Percentiles rank a stretch among this genome's conserved stretches.
Evolutionary conservation across 805 yeast genomes (phyloP).

Genomic region (Candida endomychidarum): DNA sequence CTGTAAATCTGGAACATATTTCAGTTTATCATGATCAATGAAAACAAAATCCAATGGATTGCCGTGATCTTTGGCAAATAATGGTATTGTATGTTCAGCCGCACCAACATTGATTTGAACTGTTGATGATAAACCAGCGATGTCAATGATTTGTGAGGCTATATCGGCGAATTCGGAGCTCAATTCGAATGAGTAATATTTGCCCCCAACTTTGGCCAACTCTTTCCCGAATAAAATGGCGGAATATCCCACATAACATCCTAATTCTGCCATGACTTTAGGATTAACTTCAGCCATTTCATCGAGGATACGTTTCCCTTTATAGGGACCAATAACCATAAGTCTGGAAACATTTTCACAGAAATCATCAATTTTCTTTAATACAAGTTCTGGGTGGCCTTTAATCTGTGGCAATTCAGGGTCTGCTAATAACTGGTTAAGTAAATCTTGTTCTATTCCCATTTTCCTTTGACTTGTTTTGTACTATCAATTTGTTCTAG

Average conservation of each 20-base stretch:
- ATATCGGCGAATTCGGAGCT: constrained; percentile 30
- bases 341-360: constrained; percentile 8
- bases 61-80: constrained; percentile 19
- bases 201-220: constrained; percentile 23
- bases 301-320: constrained; percentile 27
- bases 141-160: constrained; percentile 26
- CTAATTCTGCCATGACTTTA: constrained; percentile 14
- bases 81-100: constrained; percentile 28
- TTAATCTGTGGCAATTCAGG: constrained; percentile 19
- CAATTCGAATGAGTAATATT: constrained; percentile 35
- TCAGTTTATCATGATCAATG: constrained; percentile 40
- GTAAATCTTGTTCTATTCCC: constrained; percentile 3
- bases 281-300: constrained; percentile 24
- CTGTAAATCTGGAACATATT: constrained; percentile 43
- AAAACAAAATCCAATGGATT: constrained; percentile 35
- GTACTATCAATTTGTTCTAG: too few species aligned
- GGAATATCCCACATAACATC: constrained; percentile 22
- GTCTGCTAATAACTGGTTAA: neutral
- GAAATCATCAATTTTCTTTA: constrained; percentile 30
- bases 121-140: constrained; percentile 32
- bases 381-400: constrained; percentile 33
- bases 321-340: constrained; percentile 34
- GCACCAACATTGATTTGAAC: constrained; percentile 34
- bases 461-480: neutral
- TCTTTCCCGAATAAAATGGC: constrained; percentile 35